A percentile compares a stretch with the other conserved stretches of the same genome.
Evolutionary conservation across 148 eudicot species (phyloP).

Genomic region (Camellia granthamiana): DNA sequence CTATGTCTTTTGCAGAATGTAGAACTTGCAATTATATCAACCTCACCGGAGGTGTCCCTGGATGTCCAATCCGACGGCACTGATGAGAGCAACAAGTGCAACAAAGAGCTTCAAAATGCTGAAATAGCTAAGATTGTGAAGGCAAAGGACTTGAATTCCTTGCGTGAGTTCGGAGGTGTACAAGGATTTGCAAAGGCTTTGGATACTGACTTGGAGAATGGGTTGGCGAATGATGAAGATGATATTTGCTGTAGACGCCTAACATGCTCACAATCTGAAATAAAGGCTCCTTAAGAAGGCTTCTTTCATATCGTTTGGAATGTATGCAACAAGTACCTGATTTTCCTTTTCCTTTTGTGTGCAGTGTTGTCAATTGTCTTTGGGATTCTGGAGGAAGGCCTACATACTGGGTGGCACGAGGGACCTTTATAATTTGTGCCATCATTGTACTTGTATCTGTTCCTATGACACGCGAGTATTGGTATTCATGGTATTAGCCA

Average conservation of each 20-base stretch:
- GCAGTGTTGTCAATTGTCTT: not conserved
- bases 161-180: conserved; percentile 22
- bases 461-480: not conserved
- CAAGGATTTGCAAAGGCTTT: conserved; percentile 21
- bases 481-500: not conserved
- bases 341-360: not conserved
- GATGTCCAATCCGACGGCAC: not conserved
- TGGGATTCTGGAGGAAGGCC: conserved; percentile 9
- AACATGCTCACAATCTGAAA: not conserved
- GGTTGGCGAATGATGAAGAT: conserved; percentile 9
- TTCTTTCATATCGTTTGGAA: not conserved
- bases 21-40: not conserved
- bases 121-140: conserved; percentile 22
- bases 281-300: not conserved
- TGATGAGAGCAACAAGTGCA: not conserved
- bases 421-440: not conserved
- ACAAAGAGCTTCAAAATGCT: conserved; percentile 8
- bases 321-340: conserved; percentile 4
- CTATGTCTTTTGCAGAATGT: not conserved
- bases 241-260: not conserved
- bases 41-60: not conserved
- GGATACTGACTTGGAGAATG: conserved; percentile 18
- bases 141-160: conserved; percentile 8
- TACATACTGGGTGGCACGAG: conserved; percentile 6
- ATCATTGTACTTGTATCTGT: not conserved